Percentiles rank a stretch among this genome's conserved stretches.
Conservation (phyloP, 1,284 basidiomycete genomes). For the Apiotrichum akiyoshidainum region DNA sequence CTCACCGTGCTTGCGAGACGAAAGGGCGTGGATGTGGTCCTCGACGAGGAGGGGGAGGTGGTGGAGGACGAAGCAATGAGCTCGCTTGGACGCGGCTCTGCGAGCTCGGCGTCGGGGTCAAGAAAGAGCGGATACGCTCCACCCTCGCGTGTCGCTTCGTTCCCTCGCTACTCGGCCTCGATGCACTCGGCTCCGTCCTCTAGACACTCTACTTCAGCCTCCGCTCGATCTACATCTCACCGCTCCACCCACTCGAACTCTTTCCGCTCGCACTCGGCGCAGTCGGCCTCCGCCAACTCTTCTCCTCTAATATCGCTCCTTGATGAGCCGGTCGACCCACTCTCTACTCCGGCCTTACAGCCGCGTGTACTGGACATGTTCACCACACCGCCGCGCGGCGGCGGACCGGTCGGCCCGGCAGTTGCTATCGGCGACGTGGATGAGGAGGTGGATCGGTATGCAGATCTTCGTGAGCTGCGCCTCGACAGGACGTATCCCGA, state of each 20-base stretch:
- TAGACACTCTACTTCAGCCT: neutral
- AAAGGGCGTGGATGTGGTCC: slow-evolving; percentile 17
- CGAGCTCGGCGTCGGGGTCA: too few species aligned
- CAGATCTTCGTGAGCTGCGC: too few species aligned
- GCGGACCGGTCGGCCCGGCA: too few species aligned
- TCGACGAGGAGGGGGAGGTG: slow-evolving; percentile 8
- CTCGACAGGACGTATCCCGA: too few species aligned
- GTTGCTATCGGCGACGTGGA: too few species aligned
- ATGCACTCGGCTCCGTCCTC: neutral
- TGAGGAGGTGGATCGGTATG: too few species aligned
- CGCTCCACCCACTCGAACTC: neutral
- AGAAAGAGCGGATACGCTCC: too few species aligned
- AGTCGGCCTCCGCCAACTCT: neutral
- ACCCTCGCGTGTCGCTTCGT: too few species aligned
- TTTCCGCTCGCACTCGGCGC: neutral
- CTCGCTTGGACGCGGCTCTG: neutral
- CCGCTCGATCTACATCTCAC: too few species aligned
- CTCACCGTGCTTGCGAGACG: slow-evolving; percentile 31
- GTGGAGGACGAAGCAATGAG: neutral
- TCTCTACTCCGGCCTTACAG: neutral
- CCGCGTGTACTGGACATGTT: neutral
- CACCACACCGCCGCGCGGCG: neutral
- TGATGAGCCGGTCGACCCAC: neutral
- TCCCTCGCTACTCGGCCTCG: too few species aligned
- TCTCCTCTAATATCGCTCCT: neutral